A percentile compares a stretch with the other conserved stretches of the same genome.
phyloP scores from a whole-genome alignment of 139 green algal species.

The Bryopsis sp. region DNA sequence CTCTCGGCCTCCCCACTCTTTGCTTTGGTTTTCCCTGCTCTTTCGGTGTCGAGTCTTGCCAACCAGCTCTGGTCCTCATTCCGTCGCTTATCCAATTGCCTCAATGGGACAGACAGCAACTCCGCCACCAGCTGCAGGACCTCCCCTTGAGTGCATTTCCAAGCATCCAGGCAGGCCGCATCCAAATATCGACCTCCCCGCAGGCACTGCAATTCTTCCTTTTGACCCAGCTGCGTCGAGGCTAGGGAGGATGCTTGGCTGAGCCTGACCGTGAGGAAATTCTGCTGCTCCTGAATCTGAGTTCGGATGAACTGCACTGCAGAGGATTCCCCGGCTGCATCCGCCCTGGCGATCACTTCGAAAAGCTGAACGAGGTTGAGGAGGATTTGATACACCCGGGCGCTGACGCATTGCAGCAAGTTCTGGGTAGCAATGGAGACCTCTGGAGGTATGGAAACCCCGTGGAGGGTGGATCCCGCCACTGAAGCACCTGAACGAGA shows the following conservation, averaged over 20 bases:
- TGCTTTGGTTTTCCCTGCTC: not conserved
- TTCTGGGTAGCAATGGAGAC: not conserved
- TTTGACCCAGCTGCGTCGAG: too few relatives aligned
- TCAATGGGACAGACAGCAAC: not conserved
- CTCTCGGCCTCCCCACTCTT: not conserved
- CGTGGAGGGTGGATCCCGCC: too few relatives aligned
- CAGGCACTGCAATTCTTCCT: too few relatives aligned
- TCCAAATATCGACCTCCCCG: too few relatives aligned
- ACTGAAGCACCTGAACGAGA: too few relatives aligned
- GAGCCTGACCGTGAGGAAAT: too few relatives aligned
- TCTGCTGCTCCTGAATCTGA: too few relatives aligned
- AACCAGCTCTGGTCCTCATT: not conserved
- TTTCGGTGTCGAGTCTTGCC: not conserved
- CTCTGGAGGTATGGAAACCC: not conserved
- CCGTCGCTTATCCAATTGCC: not conserved
- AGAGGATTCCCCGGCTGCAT: too few relatives aligned
- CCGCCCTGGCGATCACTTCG: not conserved
- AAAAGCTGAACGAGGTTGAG: not conserved
- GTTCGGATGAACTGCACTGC: too few relatives aligned
- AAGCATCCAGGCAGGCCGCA: conserved; percentile 4
- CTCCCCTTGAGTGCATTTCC: not conserved
- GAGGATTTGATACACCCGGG: not conserved
- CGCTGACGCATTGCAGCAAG: not conserved
- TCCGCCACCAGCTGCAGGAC: not conserved
- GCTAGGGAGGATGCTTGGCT: too few relatives aligned